Evolutionary conservation across 805 yeast genomes (phyloP).

Genomic region (Lachancea fermentati): DNA sequence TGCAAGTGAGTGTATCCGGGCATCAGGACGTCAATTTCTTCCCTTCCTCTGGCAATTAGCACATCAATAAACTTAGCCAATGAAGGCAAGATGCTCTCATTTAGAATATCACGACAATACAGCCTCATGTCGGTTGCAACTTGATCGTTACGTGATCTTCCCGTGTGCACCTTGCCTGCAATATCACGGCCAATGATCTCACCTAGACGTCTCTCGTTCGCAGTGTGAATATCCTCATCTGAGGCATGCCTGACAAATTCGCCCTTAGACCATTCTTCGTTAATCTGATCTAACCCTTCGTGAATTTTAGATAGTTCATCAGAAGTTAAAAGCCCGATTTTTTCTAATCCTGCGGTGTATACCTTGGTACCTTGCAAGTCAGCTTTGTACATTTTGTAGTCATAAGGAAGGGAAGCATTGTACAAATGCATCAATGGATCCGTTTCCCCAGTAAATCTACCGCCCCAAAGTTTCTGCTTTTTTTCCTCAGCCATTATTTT

Average conservation of each 20-base stretch:
- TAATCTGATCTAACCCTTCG: constrained; percentile 66
- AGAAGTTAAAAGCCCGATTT: constrained; percentile 65
- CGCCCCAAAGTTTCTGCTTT: constrained; percentile 88
- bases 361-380: constrained; percentile 93
- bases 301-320: constrained; percentile 80
- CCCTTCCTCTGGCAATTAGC: constrained; percentile 63
- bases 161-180: constrained; percentile 99
- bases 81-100: constrained; percentile 47
- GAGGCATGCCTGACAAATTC: constrained; percentile 29
- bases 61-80: constrained; percentile 60
- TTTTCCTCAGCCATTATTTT: constrained; percentile 22
- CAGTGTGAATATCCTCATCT: constrained; percentile 98
- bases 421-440: constrained; percentile 97
- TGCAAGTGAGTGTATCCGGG: constrained; percentile 99
- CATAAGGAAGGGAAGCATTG: constrained; percentile 95
- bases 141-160: constrained; percentile 97
- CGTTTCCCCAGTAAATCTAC: constrained; percentile 93
- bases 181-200: constrained; percentile 90
- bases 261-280: constrained; percentile 85
- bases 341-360: constrained; percentile 80
- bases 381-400: constrained; percentile 88
- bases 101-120: constrained; percentile 74
- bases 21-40: constrained; percentile 89
- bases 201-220: constrained; percentile 95
- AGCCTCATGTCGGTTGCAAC: constrained; percentile 99